A percentile compares a stretch with the other conserved stretches of the same genome.
Evolutionary conservation across 106 monocot species (phyloP).

Genomic region (Xerophyta viscosa): DNA sequence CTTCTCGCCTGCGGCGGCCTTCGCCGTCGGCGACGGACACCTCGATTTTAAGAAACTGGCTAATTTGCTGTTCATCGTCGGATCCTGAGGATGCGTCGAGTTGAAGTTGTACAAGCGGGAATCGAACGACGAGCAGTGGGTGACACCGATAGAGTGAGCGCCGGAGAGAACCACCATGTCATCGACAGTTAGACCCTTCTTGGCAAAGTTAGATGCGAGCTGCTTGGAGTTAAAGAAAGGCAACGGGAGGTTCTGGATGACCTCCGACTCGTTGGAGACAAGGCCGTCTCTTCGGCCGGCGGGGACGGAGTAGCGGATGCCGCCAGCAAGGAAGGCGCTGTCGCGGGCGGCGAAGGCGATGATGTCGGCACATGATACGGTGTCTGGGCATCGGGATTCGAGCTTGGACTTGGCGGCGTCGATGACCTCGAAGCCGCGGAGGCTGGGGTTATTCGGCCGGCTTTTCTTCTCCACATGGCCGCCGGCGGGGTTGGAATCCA

Average conservation of each 20-base stretch:
- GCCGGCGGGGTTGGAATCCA: slow-evolving; percentile 5
- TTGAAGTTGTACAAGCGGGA: slow-evolving; percentile 4
- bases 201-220: slow-evolving; percentile 6
- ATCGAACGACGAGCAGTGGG: slow-evolving; percentile 3
- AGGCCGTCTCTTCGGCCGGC: slow-evolving; percentile 20
- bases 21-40: too few relatives aligned
- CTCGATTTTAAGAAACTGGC: neutral
- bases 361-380: slow-evolving; percentile 47
- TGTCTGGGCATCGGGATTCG: slow-evolving; percentile 12
- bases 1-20: neutral
- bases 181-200: slow-evolving; percentile 7
- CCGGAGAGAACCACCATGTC: slow-evolving; percentile 20
- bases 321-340: slow-evolving; percentile 14
- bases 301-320: slow-evolving; percentile 19
- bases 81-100: neutral
- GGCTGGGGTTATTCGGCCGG: slow-evolving; percentile 7
- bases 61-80: neutral
- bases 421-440: too few relatives aligned
- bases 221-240: slow-evolving; percentile 11
- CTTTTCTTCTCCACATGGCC: slow-evolving; percentile 10
- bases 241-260: slow-evolving; percentile 1
- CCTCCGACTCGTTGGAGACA: slow-evolving; percentile 6
- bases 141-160: slow-evolving; percentile 7
- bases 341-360: slow-evolving; percentile 35
- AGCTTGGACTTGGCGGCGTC: slow-evolving; percentile 17